Conservation (phyloP, 148 eudicot genomes). For the Amaranthus cruentus region DNA sequence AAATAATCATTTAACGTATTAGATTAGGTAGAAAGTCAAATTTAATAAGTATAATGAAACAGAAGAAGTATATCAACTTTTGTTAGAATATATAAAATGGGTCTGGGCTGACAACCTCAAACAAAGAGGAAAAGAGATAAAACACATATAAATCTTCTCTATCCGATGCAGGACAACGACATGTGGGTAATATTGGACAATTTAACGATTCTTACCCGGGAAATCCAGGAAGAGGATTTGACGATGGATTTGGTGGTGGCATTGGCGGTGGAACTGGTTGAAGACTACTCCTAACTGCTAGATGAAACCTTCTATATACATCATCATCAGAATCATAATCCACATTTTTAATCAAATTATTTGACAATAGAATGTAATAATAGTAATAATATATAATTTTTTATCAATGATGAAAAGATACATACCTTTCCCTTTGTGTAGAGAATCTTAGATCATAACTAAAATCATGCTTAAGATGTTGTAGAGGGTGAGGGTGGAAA, state of each 20-base stretch:
- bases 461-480: background rate
- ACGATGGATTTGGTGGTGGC: conserved; percentile 7
- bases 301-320: background rate
- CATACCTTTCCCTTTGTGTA: background rate
- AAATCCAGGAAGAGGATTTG: conserved; percentile 7
- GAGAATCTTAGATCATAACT: background rate
- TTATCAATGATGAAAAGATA: background rate
- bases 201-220: conserved; percentile 5
- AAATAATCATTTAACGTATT: too few species aligned
- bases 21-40: too few species aligned
- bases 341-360: too few species aligned
- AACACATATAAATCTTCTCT: too few species aligned
- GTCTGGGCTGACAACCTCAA: too few species aligned
- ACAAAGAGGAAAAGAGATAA: too few species aligned
- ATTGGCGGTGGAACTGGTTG: background rate
- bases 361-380: too few species aligned
- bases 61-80: too few species aligned
- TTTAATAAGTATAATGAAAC: too few species aligned
- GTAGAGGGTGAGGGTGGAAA: background rate
- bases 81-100: too few species aligned
- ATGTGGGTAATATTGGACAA: too few species aligned
- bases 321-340: too few species aligned
- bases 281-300: background rate
- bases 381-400: background rate
- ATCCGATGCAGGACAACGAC: background rate